These are phyloP conservation scores for Funneliformis caledonium DNA, from an alignment of 371 early-diverging fungal species.

Conservation along the genomic window DNA sequence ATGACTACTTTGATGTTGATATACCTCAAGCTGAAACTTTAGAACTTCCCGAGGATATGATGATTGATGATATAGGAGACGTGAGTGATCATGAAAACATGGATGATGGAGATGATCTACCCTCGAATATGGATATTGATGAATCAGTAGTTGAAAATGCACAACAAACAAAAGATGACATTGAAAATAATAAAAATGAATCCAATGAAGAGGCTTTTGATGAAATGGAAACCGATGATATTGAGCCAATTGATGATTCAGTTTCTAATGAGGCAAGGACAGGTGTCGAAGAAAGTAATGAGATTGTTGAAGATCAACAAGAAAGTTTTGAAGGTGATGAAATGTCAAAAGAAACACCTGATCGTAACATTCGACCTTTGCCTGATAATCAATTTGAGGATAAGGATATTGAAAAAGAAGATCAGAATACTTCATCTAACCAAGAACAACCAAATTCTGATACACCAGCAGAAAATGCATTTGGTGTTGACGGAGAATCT, in stretches of 20 bases:
- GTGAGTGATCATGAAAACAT: slow-evolving; percentile 49
- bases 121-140: slow-evolving; percentile 49
- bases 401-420: slow-evolving; percentile 26
- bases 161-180: slow-evolving; percentile 45
- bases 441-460: slow-evolving; percentile 25
- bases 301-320: not conserved
- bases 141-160: slow-evolving; percentile 53
- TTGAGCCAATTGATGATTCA: not conserved
- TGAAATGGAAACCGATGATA: slow-evolving; percentile 27
- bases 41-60: slow-evolving; percentile 53
- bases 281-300: not conserved
- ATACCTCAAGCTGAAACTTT: slow-evolving; percentile 54
- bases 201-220: slow-evolving; percentile 42
- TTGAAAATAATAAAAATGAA: slow-evolving; percentile 42
- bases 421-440: slow-evolving; percentile 12
- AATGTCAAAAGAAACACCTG: slow-evolving; percentile 2
- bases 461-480: not conserved
- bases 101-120: slow-evolving; percentile 48
- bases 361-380: not conserved
- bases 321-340: not conserved
- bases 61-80: slow-evolving; percentile 50
- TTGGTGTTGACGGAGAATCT: slow-evolving; percentile 18
- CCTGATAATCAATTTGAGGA: slow-evolving; percentile 33
- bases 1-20: slow-evolving; percentile 49
- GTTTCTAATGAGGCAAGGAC: not conserved